Percentiles rank a stretch among this genome's conserved stretches.
phyloP scores from a whole-genome alignment of 768 basidiomycete genomes.

The Amanita pseudoporphyria region DNA sequence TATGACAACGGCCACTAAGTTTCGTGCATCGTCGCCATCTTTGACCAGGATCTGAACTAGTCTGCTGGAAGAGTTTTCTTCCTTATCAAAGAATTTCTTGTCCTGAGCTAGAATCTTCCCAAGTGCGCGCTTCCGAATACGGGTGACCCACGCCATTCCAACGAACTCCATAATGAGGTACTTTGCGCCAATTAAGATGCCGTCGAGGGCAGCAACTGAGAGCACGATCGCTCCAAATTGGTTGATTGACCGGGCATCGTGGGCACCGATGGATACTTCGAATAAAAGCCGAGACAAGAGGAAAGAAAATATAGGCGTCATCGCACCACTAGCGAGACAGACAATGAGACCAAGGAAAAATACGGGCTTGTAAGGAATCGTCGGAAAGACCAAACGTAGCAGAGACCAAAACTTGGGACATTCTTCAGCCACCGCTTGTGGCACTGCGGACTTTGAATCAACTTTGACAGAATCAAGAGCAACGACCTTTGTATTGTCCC shows the following conservation, averaged over 20 bases:
- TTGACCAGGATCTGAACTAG: conserved; percentile 75
- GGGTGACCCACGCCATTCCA: conserved; percentile 67
- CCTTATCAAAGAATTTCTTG: conserved; percentile 77
- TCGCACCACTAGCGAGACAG: conserved; percentile 68
- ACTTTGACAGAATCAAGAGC: conserved; percentile 18
- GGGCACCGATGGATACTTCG: conserved; percentile 63
- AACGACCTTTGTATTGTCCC: conserved; percentile 16
- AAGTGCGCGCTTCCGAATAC: conserved; percentile 49
- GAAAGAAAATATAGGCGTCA: conserved; percentile 90
- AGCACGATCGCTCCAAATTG: conserved; percentile 66
- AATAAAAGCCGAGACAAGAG: conserved; percentile 76
- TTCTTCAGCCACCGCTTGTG: neutral
- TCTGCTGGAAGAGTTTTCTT: conserved; percentile 44
- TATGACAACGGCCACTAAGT: conserved; percentile 63
- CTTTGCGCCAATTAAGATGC: conserved; percentile 64
- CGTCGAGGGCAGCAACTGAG: conserved; percentile 66
- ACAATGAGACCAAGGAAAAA: conserved; percentile 59
- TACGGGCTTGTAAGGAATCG: conserved; percentile 64
- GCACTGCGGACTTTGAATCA: conserved; percentile 5
- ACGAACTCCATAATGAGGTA: conserved; percentile 73
- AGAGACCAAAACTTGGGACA: conserved; percentile 30
- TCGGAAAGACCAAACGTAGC: conserved; percentile 50
- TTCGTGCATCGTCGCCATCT: conserved; percentile 82
- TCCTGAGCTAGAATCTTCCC: conserved; percentile 64
- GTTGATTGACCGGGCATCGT: conserved; percentile 53